Evolutionary conservation across 148 eudicot species (phyloP).

Genomic region (Talinum fruticosum): DNA sequence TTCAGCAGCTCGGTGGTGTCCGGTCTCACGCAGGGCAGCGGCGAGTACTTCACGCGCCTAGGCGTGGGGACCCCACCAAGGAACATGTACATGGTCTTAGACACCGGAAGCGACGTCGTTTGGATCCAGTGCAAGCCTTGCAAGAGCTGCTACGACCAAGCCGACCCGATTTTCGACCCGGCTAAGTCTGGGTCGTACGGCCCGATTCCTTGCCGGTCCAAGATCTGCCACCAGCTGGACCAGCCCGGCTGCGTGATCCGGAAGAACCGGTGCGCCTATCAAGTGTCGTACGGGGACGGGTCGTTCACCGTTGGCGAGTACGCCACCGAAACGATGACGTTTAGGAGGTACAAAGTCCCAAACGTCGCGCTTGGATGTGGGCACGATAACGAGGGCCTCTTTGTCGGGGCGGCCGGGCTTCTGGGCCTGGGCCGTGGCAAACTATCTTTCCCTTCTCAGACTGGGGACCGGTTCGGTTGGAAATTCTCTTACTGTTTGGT

Average conservation of each 20-base stretch:
- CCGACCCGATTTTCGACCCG: constrained; percentile 82
- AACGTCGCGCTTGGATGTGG: constrained; percentile 90
- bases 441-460: constrained; percentile 68
- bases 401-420: constrained; percentile 88
- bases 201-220: constrained; percentile 57
- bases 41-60: constrained; percentile 95
- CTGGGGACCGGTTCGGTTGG: constrained; percentile 61
- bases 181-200: constrained; percentile 45
- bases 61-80: constrained; percentile 84
- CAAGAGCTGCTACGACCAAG: constrained; percentile 66
- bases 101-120: constrained; percentile 92
- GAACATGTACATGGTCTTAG: constrained; percentile 78
- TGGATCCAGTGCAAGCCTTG: constrained; percentile 94
- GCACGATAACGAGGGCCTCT: constrained; percentile 84
- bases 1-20: constrained; percentile 87
- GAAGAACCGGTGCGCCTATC: constrained; percentile 54
- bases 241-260: constrained; percentile 65
- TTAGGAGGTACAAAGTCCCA: constrained; percentile 45
- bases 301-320: constrained; percentile 80
- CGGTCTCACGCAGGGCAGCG: constrained; percentile 81
- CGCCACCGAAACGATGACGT: constrained; percentile 87
- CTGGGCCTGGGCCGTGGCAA: constrained; percentile 82
- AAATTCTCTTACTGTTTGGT: constrained; percentile 86
- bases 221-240: constrained; percentile 58
- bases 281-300: constrained; percentile 91